A percentile compares a stretch with the other conserved stretches of the same genome.
phyloP scores from a whole-genome alignment of 2,329 filamentous ascomycete species.

The Cadophora gregata region DNA sequence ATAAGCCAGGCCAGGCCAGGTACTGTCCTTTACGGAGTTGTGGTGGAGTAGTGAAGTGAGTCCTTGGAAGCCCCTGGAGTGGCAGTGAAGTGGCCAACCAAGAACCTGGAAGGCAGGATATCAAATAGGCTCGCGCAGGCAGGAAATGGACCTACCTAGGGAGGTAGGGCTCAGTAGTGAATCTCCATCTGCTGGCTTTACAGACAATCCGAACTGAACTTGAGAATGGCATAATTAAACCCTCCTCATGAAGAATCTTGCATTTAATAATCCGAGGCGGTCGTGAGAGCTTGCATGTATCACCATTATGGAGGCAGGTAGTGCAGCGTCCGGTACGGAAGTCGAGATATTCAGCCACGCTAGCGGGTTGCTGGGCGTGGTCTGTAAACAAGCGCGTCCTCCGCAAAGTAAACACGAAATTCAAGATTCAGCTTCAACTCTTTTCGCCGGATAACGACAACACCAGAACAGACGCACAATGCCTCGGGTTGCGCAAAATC shows the following conservation, averaged over 20 bases:
- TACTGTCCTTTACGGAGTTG: slow-evolving; percentile 1
- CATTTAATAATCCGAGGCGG: background rate
- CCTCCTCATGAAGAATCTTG: background rate
- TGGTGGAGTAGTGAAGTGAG: background rate
- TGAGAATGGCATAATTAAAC: no score
- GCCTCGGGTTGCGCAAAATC: slow-evolving; percentile 60
- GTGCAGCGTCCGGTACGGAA: background rate
- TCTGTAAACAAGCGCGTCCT: slow-evolving; percentile 32
- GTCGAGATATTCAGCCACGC: background rate
- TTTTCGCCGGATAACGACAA: slow-evolving; percentile 16
- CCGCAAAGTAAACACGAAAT: slow-evolving; percentile 27
- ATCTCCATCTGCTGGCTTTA: background rate
- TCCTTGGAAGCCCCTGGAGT: no score
- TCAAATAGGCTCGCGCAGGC: background rate
- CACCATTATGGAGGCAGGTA: no score
- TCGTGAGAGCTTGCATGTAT: background rate
- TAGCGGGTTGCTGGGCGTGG: background rate
- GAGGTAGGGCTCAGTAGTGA: background rate
- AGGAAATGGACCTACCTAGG: background rate
- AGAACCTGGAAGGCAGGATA: slow-evolving; percentile 8
- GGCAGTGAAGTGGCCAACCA: slow-evolving; percentile 6
- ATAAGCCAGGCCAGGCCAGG: background rate
- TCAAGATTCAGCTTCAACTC: background rate
- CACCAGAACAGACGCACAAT: slow-evolving; percentile 45
- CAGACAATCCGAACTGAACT: background rate